Conservation (phyloP, 2,329 filamentous ascomycete species). For the Cordyceps militaris region DNA sequence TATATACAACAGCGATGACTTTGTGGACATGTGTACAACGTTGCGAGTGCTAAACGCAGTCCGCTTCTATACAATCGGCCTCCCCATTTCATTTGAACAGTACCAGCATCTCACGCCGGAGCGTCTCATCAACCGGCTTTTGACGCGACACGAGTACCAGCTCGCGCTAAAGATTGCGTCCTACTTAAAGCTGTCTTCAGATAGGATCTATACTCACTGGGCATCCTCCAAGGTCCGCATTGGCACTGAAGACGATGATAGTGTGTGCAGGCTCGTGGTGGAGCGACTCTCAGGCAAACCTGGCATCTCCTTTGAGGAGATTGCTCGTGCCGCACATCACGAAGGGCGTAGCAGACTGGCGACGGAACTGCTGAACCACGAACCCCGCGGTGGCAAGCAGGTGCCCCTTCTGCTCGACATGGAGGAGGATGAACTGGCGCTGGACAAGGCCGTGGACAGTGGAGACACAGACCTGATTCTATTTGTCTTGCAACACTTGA, state of each 20-base stretch:
- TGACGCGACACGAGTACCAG: conserved; percentile 86
- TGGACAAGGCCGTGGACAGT: conserved; percentile 94
- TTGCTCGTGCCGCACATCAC: conserved; percentile 87
- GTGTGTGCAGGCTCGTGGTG: conserved; percentile 79
- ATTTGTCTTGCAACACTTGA: conserved; percentile 79
- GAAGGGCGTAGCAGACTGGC: conserved; percentile 86
- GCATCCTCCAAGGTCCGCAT: conserved; percentile 87
- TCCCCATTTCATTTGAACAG: conserved; percentile 89
- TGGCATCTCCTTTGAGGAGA: conserved; percentile 92
- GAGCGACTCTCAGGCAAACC: conserved; percentile 79
- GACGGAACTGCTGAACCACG: conserved; percentile 85
- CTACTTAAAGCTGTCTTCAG: conserved; percentile 77
- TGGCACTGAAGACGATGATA: conserved; percentile 79
- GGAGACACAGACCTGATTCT: conserved; percentile 92
- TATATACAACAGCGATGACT: conserved; percentile 96
- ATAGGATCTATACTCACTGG: conserved; percentile 94
- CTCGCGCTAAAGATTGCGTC: conserved; percentile 82
- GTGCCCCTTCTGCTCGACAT: conserved; percentile 88
- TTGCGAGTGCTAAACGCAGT: conserved; percentile 88
- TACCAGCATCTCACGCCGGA: conserved; percentile 87
- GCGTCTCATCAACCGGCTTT: conserved; percentile 73
- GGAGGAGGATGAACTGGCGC: conserved; percentile 89
- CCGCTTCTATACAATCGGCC: conserved; percentile 81
- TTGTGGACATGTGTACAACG: conserved; percentile 96
- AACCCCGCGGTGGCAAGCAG: conserved; percentile 90